These are phyloP conservation scores for Dryas drummondii DNA, from an alignment of 306 rosid species.

Conservation along the genomic window DNA sequence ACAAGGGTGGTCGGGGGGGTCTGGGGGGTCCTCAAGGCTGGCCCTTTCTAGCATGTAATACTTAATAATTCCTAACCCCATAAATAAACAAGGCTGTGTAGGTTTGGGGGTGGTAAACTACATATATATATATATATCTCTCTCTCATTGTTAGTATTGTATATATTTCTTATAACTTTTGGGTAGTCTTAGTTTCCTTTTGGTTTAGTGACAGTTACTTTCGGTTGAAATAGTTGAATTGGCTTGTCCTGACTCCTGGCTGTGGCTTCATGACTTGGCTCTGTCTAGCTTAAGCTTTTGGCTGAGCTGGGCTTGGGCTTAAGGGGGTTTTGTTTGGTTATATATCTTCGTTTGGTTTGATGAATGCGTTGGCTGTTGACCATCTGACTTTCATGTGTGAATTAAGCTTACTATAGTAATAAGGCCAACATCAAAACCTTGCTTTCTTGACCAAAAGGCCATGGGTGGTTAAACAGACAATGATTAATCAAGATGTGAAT, in stretches of 20 bases:
- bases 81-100: slow-evolving; percentile 3
- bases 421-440: slow-evolving; percentile 23
- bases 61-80: slow-evolving; percentile 27
- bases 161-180: slow-evolving; percentile 1
- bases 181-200: slow-evolving; percentile 14
- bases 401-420: slow-evolving; percentile 18
- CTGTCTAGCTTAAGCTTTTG: not conserved
- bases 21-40: slow-evolving; percentile 51
- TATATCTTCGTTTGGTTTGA: slow-evolving; percentile 11
- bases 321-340: slow-evolving; percentile 21
- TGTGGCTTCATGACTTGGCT: slow-evolving; percentile 19
- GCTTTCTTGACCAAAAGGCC: slow-evolving; percentile 28
- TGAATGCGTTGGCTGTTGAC: slow-evolving; percentile 12
- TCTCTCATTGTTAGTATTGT: not conserved
- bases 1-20: slow-evolving; percentile 72
- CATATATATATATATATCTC: too few relatives aligned
- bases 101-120: not conserved
- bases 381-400: slow-evolving; percentile 20
- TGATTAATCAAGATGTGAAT: slow-evolving; percentile 24
- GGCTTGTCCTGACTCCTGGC: not conserved
- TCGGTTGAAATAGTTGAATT: slow-evolving; percentile 25
- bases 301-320: slow-evolving; percentile 9
- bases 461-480: slow-evolving; percentile 31
- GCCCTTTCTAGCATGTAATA: slow-evolving; percentile 47
- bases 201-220: slow-evolving; percentile 34